phyloP scores from a whole-genome alignment of 768 basidiomycete genomes.

The Rhodotorula babjevae region DNA sequence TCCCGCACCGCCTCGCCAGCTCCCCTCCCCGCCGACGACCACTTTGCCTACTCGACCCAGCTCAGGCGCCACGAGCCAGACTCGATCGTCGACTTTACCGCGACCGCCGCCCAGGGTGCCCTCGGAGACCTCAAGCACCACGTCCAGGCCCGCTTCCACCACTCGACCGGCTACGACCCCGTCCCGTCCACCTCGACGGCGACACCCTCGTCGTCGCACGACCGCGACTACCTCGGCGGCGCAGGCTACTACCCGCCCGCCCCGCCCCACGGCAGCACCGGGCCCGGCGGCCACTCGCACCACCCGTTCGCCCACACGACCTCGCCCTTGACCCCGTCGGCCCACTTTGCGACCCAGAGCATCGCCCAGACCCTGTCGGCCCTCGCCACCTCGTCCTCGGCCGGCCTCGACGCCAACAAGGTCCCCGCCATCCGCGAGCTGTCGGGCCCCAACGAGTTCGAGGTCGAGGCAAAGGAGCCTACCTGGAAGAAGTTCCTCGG shows the following conservation, averaged over 20 bases:
- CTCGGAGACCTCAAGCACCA: constrained; percentile 25
- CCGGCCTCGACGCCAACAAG: constrained; percentile 33
- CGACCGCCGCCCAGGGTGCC: not conserved
- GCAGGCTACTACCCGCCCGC: not conserved
- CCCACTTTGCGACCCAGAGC: constrained; percentile 30
- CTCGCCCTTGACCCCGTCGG: constrained; percentile 30
- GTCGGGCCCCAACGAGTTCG: constrained; percentile 69
- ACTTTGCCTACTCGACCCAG: constrained; percentile 26
- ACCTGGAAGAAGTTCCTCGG: constrained; percentile 81
- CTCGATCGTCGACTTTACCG: constrained; percentile 22
- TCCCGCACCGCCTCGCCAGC: not conserved
- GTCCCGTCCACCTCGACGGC: not conserved
- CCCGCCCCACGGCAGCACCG: not conserved
- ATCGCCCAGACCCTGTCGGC: constrained; percentile 26
- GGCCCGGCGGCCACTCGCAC: constrained; percentile 11
- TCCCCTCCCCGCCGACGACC: constrained; percentile 18
- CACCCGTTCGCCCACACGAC: constrained; percentile 38
- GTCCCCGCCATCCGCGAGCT: constrained; percentile 42
- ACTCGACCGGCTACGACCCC: constrained; percentile 21
- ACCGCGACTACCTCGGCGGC: not conserved
- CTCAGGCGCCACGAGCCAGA: constrained; percentile 28
- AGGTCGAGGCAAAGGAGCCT: constrained; percentile 74
- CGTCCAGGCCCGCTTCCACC: constrained; percentile 8
- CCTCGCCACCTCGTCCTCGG: constrained; percentile 20
- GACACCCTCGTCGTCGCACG: too few relatives aligned